These are phyloP conservation scores for Xanthoceras sorbifolium DNA, from an alignment of 345 rosid genomes.

Conservation along the genomic window DNA sequence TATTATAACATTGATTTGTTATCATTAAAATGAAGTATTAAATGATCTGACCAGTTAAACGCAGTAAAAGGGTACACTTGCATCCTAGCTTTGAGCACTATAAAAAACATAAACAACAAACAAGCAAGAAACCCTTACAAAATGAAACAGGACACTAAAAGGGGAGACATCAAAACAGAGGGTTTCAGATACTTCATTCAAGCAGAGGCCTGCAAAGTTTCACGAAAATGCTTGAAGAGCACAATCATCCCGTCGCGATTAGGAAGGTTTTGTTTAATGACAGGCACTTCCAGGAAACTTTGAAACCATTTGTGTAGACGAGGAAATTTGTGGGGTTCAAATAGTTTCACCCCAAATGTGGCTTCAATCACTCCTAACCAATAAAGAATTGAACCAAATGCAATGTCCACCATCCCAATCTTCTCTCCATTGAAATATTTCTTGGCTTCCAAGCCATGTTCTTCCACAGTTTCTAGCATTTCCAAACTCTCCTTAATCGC, in stretches of 20 bases:
- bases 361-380: slow-evolving; percentile 19
- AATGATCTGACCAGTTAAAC: too few species aligned
- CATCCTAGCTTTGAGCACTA: too few species aligned
- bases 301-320: slow-evolving; percentile 14
- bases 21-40: too few species aligned
- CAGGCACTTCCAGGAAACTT: slow-evolving; percentile 11
- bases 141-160: too few species aligned
- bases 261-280: slow-evolving; percentile 20
- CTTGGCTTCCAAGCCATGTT: slow-evolving; percentile 19
- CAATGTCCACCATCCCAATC: slow-evolving; percentile 23
- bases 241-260: background rate
- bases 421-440: slow-evolving; percentile 22
- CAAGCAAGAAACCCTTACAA: too few species aligned
- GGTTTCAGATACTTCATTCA: background rate
- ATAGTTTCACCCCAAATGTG: background rate
- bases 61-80: too few species aligned
- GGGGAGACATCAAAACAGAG: too few species aligned
- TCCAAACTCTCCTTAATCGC: slow-evolving; percentile 15
- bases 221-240: background rate
- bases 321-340: slow-evolving; percentile 22
- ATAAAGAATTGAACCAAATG: slow-evolving; percentile 18
- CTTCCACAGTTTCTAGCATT: slow-evolving; percentile 19
- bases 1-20: too few species aligned
- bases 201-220: background rate
- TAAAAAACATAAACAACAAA: too few species aligned